These are phyloP conservation scores for Dipodascus geniculatus DNA, from an alignment of 805 yeast genomes.

Conservation along the genomic window DNA sequence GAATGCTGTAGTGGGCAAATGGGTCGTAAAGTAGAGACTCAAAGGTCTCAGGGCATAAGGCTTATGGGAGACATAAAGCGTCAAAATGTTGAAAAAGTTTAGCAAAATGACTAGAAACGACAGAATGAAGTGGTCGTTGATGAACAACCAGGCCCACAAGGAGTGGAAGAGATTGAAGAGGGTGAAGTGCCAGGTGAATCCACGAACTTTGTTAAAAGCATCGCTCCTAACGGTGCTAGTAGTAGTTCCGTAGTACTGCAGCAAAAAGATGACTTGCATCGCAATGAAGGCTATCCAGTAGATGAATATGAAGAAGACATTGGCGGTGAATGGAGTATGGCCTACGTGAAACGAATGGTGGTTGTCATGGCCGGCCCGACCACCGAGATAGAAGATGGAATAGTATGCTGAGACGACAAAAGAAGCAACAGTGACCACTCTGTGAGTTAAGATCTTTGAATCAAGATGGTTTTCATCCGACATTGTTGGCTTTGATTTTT, in stretches of 20 bases:
- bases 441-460: slow-evolving; percentile 23
- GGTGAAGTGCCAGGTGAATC: slow-evolving; percentile 49
- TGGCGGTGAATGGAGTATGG: slow-evolving; percentile 62
- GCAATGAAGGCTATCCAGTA: slow-evolving; percentile 49
- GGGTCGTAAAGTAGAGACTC: slow-evolving; percentile 44
- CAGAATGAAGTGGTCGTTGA: slow-evolving; percentile 43
- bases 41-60: slow-evolving; percentile 45
- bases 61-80: slow-evolving; percentile 45
- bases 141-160: slow-evolving; percentile 54
- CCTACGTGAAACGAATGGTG: slow-evolving; percentile 39
- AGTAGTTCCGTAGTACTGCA: slow-evolving; percentile 16
- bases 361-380: slow-evolving; percentile 33
- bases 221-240: slow-evolving; percentile 4
- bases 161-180: slow-evolving; percentile 48
- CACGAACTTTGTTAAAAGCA: slow-evolving; percentile 17
- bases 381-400: slow-evolving; percentile 43
- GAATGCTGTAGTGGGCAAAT: slow-evolving; percentile 53
- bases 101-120: slow-evolving; percentile 46
- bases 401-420: slow-evolving; percentile 46
- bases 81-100: slow-evolving; percentile 49
- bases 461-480: slow-evolving; percentile 3
- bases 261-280: slow-evolving; percentile 35
- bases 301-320: slow-evolving; percentile 24
- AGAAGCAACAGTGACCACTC: slow-evolving; percentile 39
- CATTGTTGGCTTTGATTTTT: not conserved